These are phyloP conservation scores for Mortierella claussenii DNA, from an alignment of 192 early-diverging fungal genomes.

Conservation along the genomic window DNA sequence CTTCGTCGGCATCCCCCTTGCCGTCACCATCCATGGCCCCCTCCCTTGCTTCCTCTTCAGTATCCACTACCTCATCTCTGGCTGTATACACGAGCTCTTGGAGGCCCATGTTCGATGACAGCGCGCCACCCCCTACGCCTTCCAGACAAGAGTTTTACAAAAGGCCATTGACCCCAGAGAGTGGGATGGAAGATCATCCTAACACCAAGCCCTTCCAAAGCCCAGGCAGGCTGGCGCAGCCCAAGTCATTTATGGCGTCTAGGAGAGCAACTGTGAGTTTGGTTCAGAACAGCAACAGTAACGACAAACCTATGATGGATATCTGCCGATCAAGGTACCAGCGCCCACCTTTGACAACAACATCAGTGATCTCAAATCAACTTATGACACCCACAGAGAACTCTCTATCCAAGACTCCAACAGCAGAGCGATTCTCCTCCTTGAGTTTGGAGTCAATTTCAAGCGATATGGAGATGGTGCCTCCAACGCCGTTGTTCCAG, in stretches of 20 bases:
- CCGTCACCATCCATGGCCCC: no score
- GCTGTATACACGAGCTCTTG: not conserved
- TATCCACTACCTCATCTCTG: not conserved
- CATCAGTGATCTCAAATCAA: not conserved
- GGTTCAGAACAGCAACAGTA: no score
- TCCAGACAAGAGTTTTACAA: conserved; percentile 29
- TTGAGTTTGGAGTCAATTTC: conserved; percentile 1
- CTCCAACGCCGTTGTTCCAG: conserved; percentile 21
- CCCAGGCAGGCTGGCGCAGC: conserved; percentile 11
- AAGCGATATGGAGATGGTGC: conserved; percentile 18
- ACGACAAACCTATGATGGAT: no score
- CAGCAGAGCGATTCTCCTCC: conserved; percentile 12
- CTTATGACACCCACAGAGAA: no score
- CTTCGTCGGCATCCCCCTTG: no score
- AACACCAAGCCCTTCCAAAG: conserved; percentile 39
- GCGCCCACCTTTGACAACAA: conserved; percentile 1
- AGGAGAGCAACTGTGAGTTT: no score
- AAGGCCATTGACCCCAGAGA: conserved; percentile 29
- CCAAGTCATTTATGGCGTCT: conserved; percentile 18
- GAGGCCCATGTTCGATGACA: conserved; percentile 3
- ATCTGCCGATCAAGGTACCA: conserved; percentile 2
- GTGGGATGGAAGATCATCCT: conserved; percentile 10
- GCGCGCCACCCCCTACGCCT: conserved; percentile 10
- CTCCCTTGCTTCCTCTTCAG: no score
- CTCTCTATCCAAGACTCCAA: conserved; percentile 40